Evolutionary conservation across 2,329 filamentous ascomycete genomes (phyloP).

Genomic region (Chaetomium globosum): DNA sequence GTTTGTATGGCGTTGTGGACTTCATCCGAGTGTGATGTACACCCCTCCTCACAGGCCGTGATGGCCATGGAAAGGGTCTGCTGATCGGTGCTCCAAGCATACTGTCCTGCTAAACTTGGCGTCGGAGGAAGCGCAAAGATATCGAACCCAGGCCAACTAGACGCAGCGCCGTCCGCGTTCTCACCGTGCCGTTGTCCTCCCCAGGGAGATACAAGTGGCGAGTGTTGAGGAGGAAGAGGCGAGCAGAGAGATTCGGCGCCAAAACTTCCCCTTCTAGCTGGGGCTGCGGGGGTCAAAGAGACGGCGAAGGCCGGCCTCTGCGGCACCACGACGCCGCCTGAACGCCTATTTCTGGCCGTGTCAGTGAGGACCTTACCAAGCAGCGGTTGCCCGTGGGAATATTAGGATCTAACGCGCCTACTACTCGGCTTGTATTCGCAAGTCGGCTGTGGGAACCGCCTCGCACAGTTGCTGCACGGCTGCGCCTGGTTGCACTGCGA

Average conservation of each 20-base stretch:
- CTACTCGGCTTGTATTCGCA: slow-evolving; percentile 50
- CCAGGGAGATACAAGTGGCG: slow-evolving; percentile 26
- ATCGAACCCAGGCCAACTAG: slow-evolving; percentile 37
- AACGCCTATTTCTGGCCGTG: slow-evolving; percentile 29
- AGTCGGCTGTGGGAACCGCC: slow-evolving; percentile 54
- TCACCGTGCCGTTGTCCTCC: slow-evolving; percentile 22
- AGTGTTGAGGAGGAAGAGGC: slow-evolving; percentile 14
- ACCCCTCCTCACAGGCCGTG: slow-evolving; percentile 35
- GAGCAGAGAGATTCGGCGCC: slow-evolving; percentile 29
- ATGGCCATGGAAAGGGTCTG: slow-evolving; percentile 23
- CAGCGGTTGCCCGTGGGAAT: not conserved
- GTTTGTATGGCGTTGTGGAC: slow-evolving; percentile 40
- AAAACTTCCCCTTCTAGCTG: slow-evolving; percentile 15
- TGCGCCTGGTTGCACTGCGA: slow-evolving; percentile 56
- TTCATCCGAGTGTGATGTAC: slow-evolving; percentile 37
- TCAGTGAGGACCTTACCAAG: slow-evolving; percentile 15
- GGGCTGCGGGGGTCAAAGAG: slow-evolving; percentile 32
- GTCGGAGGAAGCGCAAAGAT: slow-evolving; percentile 30
- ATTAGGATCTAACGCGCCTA: slow-evolving; percentile 30
- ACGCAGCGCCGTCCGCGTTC: slow-evolving; percentile 26
- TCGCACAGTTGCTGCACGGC: slow-evolving; percentile 57
- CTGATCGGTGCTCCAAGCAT: slow-evolving; percentile 33
- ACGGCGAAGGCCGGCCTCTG: slow-evolving; percentile 37
- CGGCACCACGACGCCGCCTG: slow-evolving; percentile 28
- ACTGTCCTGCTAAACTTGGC: slow-evolving; percentile 17